These are phyloP conservation scores for Diutina pseudorugosa DNA, from an alignment of 1,139 yeast genomes.

Conservation along the genomic window DNA sequence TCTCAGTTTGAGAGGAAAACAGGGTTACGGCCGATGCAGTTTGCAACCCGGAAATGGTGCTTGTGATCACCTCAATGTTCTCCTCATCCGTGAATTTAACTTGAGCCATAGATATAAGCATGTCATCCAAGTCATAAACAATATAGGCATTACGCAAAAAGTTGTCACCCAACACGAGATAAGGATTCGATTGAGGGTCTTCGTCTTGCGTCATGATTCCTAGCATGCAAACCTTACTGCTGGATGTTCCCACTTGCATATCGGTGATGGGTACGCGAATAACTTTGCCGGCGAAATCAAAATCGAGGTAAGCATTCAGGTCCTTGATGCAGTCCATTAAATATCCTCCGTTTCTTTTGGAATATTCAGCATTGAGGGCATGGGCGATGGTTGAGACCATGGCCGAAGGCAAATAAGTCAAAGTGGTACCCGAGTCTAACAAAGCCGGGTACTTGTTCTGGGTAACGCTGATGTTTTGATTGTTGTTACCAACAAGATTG, in stretches of 20 bases:
- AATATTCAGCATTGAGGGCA: conserved; percentile 12
- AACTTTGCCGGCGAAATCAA: conserved; percentile 15
- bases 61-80: neutral
- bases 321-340: conserved; percentile 20
- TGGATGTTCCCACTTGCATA: conserved; percentile 5
- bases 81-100: conserved; percentile 8
- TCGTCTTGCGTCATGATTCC: neutral
- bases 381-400: conserved; percentile 11
- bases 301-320: conserved; percentile 7
- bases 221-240: neutral
- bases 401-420: conserved; percentile 16
- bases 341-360: conserved; percentile 12
- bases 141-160: conserved; percentile 20
- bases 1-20: neutral
- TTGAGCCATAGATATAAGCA: conserved; percentile 16
- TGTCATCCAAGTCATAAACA: conserved; percentile 18
- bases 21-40: neutral
- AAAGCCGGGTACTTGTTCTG: conserved; percentile 14
- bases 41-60: neutral
- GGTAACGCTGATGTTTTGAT: neutral
- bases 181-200: neutral
- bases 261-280: conserved; percentile 17
- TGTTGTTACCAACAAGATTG: neutral
- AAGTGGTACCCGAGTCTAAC: conserved; percentile 33
- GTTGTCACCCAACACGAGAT: conserved; percentile 15